Conservation (phyloP, 2,329 filamentous ascomycete genomes). For the Endoconidiophora polonica region DNA sequence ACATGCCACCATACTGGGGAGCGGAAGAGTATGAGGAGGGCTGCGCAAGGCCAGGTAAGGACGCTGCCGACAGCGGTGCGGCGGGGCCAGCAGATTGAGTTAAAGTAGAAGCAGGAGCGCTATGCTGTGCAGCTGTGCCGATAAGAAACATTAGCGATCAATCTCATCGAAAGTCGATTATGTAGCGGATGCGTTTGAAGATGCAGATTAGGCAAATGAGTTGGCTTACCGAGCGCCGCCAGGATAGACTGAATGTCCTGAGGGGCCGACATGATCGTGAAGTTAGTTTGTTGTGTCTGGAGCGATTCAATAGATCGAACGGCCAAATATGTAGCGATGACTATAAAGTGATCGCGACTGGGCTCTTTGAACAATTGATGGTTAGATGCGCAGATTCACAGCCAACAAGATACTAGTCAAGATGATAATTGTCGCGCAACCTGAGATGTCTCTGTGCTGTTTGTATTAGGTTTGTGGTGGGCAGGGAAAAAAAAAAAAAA, state of each 20-base stretch:
- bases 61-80: neutral
- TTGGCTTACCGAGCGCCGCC: slow-evolving; percentile 30
- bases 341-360: neutral
- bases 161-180: neutral
- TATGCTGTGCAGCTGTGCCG: slow-evolving; percentile 9
- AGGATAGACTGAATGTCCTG: slow-evolving; percentile 31
- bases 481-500: neutral
- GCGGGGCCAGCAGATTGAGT: neutral
- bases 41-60: slow-evolving; percentile 7
- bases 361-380: neutral
- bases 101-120: slow-evolving; percentile 1
- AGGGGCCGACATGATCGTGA: slow-evolving; percentile 13
- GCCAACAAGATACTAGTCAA: neutral
- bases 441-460: neutral
- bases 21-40: slow-evolving; percentile 6
- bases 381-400: neutral
- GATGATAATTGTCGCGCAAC: neutral
- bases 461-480: no score
- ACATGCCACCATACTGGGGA: slow-evolving; percentile 5
- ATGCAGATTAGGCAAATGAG: neutral
- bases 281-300: neutral
- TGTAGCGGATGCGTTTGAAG: neutral
- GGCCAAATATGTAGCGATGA: neutral
- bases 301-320: neutral
- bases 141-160: neutral